Evolutionary conservation across 371 early-diverging fungal species (phyloP).

Genomic region (Blyttiomyces sp.): DNA sequence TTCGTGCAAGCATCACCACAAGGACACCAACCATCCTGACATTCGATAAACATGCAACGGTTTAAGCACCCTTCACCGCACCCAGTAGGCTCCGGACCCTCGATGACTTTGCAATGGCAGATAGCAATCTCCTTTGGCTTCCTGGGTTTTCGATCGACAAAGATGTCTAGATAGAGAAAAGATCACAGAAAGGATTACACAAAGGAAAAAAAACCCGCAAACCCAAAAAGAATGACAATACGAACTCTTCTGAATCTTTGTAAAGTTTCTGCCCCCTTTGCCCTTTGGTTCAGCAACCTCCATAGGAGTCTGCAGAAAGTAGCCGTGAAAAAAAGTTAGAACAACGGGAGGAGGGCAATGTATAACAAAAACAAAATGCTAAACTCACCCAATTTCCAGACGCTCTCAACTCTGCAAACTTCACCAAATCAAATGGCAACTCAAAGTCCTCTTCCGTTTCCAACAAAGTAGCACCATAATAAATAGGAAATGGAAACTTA

Average conservation of each 20-base stretch:
- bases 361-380: background rate
- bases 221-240: background rate
- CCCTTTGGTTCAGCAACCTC: background rate
- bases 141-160: constrained; percentile 66
- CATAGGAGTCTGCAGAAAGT: background rate
- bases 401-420: constrained; percentile 18
- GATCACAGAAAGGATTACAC: background rate
- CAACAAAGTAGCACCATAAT: constrained; percentile 25
- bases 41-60: constrained; percentile 76
- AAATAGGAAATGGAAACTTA: constrained; percentile 34
- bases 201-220: background rate
- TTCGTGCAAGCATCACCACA: constrained; percentile 71
- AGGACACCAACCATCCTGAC: constrained; percentile 65
- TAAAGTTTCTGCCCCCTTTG: constrained; percentile 14
- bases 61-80: constrained; percentile 78
- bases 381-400: constrained; percentile 19
- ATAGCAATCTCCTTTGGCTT: constrained; percentile 41
- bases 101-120: constrained; percentile 63
- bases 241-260: constrained; percentile 32
- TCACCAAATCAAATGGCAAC: constrained; percentile 35
- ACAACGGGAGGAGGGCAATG: background rate
- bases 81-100: constrained; percentile 53
- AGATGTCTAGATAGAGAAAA: constrained; percentile 53
- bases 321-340: background rate
- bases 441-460: constrained; percentile 35